Evolutionary conservation across 163 green algal genomes (phyloP).

Genomic region (Chlorella variabilis): DNA sequence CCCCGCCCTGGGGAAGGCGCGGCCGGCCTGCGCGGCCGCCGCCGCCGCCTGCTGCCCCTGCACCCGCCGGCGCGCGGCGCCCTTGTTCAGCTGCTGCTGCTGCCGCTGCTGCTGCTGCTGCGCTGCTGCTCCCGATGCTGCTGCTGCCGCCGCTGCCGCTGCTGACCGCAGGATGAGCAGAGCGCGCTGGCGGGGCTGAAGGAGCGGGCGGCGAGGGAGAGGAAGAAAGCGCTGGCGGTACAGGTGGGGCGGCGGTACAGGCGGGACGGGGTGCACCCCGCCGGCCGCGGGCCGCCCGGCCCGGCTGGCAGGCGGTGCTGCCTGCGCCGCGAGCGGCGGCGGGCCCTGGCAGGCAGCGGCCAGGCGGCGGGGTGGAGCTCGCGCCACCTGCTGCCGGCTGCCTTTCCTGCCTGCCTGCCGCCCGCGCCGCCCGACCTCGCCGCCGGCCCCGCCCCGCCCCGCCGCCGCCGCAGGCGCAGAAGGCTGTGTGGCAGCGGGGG

Average conservation of each 20-base stretch:
- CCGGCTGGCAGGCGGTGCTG: too few relatives aligned
- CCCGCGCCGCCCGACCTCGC: too few relatives aligned
- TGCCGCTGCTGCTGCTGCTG: background rate
- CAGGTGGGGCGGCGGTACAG: conserved; percentile 2
- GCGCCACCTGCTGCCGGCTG: background rate
- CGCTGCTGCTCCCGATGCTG: background rate
- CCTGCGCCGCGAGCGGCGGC: too few relatives aligned
- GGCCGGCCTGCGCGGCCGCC: too few relatives aligned
- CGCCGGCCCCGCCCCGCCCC: background rate
- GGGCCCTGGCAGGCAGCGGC: too few relatives aligned
- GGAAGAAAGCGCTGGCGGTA: conserved; percentile 52
- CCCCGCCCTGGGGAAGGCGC: too few relatives aligned
- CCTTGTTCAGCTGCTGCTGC: background rate
- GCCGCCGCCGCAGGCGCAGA: conserved; percentile 30
- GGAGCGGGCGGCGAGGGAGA: conserved; percentile 51
- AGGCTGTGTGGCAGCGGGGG: conserved; percentile 66
- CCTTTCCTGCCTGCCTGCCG: too few relatives aligned
- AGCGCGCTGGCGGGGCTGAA: conserved; percentile 34
- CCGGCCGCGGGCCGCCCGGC: too few relatives aligned
- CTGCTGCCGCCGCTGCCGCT: background rate
- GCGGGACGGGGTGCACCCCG: too few relatives aligned
- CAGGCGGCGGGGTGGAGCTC: too few relatives aligned
- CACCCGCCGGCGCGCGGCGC: too few relatives aligned
- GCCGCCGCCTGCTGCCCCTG: too few relatives aligned
- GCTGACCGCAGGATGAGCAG: conserved; percentile 27